phyloP scores from a whole-genome alignment of 495 filamentous ascomycete genomes.

The Corynascus novoguineensis region DNA sequence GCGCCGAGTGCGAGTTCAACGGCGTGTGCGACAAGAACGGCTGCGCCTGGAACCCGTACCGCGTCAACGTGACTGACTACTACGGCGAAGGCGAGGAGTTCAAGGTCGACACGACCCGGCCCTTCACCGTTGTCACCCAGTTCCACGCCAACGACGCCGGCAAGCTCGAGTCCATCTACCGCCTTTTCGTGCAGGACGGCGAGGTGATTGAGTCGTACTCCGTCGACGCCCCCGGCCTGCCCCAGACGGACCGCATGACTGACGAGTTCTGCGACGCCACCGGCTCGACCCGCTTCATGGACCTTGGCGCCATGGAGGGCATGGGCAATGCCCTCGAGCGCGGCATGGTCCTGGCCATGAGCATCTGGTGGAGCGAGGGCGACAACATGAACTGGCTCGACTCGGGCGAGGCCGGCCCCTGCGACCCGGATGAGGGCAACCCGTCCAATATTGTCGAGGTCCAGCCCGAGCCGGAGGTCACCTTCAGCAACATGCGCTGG shows the following conservation, averaged over 20 bases:
- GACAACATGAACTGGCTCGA: slow-evolving; percentile 63
- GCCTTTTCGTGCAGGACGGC: slow-evolving; percentile 57
- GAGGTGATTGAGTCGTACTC: slow-evolving; percentile 33
- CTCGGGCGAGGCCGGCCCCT: slow-evolving; percentile 51
- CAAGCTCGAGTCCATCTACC: slow-evolving; percentile 50
- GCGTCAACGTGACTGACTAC: slow-evolving; percentile 48
- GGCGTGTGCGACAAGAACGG: slow-evolving; percentile 62
- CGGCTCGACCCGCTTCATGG: slow-evolving; percentile 43
- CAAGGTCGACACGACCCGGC: slow-evolving; percentile 33
- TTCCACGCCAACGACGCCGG: slow-evolving; percentile 54
- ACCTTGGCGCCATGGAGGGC: slow-evolving; percentile 48
- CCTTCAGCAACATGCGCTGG: slow-evolving; percentile 59
- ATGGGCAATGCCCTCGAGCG: slow-evolving; percentile 55
- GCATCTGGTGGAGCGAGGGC: slow-evolving; percentile 59
- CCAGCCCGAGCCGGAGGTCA: slow-evolving; percentile 48
- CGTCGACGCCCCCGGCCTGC: slow-evolving; percentile 13
- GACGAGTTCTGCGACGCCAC: slow-evolving; percentile 56
- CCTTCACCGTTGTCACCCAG: slow-evolving; percentile 65
- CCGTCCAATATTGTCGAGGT: slow-evolving; percentile 45
- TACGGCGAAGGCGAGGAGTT: slow-evolving; percentile 37
- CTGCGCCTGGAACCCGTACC: slow-evolving; percentile 64
- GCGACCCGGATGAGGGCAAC: slow-evolving; percentile 48
- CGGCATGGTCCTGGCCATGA: slow-evolving; percentile 60
- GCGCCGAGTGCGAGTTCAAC: slow-evolving; percentile 42
- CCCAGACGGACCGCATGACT: slow-evolving; percentile 45